Percentiles rank a stretch among this genome's conserved stretches.
Evolutionary conservation across 2,329 filamentous ascomycete species (phyloP).

Genomic region (Plectosphaerella plurivora): DNA sequence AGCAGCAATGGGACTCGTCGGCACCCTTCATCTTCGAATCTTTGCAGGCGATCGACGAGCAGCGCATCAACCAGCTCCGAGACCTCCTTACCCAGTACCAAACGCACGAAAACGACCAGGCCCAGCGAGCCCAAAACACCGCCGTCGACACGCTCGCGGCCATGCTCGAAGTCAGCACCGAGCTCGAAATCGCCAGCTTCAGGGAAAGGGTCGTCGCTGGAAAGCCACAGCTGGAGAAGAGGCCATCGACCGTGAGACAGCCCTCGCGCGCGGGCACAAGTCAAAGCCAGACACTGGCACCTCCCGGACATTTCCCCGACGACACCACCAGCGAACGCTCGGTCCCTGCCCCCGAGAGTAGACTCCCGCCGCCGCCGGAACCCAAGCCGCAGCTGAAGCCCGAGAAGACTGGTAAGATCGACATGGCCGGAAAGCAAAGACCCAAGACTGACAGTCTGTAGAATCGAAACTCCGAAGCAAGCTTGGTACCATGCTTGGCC

Average conservation of each 20-base stretch:
- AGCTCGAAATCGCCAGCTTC: conserved; percentile 65
- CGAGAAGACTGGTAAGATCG: conserved; percentile 13
- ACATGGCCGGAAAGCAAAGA: not conserved
- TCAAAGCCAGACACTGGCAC: conserved; percentile 21
- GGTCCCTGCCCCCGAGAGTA: conserved; percentile 19
- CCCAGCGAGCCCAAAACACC: conserved; percentile 68
- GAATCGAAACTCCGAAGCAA: conserved; percentile 58
- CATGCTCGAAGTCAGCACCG: conserved; percentile 81
- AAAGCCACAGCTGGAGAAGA: conserved; percentile 29
- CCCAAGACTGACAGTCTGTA: conserved; percentile 12
- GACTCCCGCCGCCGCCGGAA: conserved; percentile 20
- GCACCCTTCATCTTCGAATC: conserved; percentile 93
- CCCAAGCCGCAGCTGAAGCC: conserved; percentile 25
- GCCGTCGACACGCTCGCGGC: conserved; percentile 77
- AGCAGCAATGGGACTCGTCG: conserved; percentile 86
- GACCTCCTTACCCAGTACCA: conserved; percentile 89
- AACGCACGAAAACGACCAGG: conserved; percentile 85
- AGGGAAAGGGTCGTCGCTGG: conserved; percentile 11
- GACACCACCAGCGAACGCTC: conserved; percentile 44
- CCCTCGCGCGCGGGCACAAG: conserved; percentile 29
- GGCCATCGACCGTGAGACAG: conserved; percentile 32
- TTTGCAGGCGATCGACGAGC: conserved; percentile 86
- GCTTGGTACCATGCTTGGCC: conserved; percentile 65
- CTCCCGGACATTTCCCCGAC: conserved; percentile 17
- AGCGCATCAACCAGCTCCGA: conserved; percentile 80